These are phyloP conservation scores for Candida quercuum DNA, from an alignment of 805 yeast species.

Conservation along the genomic window DNA sequence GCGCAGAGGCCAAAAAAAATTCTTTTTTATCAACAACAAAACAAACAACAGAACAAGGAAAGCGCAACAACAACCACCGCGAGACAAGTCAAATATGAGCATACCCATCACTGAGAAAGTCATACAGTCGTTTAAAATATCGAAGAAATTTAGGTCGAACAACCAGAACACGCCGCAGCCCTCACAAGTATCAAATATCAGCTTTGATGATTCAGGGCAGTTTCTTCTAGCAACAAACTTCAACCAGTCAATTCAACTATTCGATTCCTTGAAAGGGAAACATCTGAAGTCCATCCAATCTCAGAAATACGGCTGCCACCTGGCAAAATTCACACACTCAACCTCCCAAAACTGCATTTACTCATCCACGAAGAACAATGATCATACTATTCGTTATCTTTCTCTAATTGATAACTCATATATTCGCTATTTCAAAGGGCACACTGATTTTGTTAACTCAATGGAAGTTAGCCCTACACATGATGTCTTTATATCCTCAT, in stretches of 20 bases:
- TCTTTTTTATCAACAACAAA: too few relatives aligned
- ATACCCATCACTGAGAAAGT: not conserved
- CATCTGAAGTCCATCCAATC: slow-evolving; percentile 66
- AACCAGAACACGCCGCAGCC: too few relatives aligned
- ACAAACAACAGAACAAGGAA: too few relatives aligned
- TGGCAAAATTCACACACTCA: slow-evolving; percentile 78
- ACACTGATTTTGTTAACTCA: slow-evolving; percentile 66
- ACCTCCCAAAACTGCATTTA: slow-evolving; percentile 69
- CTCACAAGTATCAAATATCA: slow-evolving; percentile 61
- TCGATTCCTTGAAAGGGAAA: slow-evolving; percentile 66
- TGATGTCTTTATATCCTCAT: slow-evolving; percentile 59
- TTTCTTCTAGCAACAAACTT: slow-evolving; percentile 69
- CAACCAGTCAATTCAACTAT: slow-evolving; percentile 79
- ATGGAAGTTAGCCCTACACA: slow-evolving; percentile 69
- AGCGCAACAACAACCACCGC: too few relatives aligned
- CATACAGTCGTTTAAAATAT: slow-evolving; percentile 27
- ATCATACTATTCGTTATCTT: slow-evolving; percentile 69
- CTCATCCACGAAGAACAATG: slow-evolving; percentile 75
- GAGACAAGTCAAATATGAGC: too few relatives aligned
- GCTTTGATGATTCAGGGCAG: slow-evolving; percentile 82
- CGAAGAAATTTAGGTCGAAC: slow-evolving; percentile 47
- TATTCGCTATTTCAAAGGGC: slow-evolving; percentile 84
- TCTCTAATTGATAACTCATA: slow-evolving; percentile 74
- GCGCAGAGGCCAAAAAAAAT: too few relatives aligned
- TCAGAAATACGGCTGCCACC: slow-evolving; percentile 88